Evolutionary conservation across 768 basidiomycete species (phyloP).

Genomic region (Serpula lacrymans): DNA sequence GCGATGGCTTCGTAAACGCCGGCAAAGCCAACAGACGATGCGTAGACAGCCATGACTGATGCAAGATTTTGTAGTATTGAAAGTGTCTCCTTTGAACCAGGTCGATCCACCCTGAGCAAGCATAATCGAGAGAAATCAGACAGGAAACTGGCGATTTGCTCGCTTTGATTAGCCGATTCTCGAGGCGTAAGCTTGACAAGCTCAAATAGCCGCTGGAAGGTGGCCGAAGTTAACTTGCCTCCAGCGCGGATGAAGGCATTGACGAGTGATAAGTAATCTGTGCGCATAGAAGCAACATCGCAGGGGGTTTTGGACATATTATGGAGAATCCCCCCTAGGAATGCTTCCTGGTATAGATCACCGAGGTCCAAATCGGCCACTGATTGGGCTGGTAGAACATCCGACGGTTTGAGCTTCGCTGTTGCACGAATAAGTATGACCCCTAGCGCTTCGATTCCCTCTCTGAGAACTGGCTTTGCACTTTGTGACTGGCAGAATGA

Average conservation of each 20-base stretch:
- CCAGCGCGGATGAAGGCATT: slow-evolving; percentile 48
- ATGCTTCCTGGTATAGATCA: slow-evolving; percentile 19
- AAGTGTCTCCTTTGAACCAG: slow-evolving; percentile 46
- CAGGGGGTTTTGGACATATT: slow-evolving; percentile 49
- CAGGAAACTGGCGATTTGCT: slow-evolving; percentile 49
- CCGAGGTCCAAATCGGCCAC: slow-evolving; percentile 13
- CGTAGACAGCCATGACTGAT: slow-evolving; percentile 52
- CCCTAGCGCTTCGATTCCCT: slow-evolving; percentile 69
- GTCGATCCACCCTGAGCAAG: slow-evolving; percentile 44
- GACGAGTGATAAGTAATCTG: slow-evolving; percentile 61
- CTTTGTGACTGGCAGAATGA: slow-evolving; percentile 51
- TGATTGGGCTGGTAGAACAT: slow-evolving; percentile 25
- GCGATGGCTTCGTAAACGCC: slow-evolving; percentile 52
- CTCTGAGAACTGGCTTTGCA: slow-evolving; percentile 53
- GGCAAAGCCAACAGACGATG: slow-evolving; percentile 51
- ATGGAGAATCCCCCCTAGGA: slow-evolving; percentile 33
- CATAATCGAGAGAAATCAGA: slow-evolving; percentile 46
- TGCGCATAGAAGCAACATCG: slow-evolving; percentile 54
- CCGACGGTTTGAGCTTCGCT: slow-evolving; percentile 41
- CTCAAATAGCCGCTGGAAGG: slow-evolving; percentile 49
- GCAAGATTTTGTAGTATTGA: slow-evolving; percentile 52
- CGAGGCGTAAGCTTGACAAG: slow-evolving; percentile 53
- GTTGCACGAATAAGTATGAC: slow-evolving; percentile 45
- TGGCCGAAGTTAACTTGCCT: slow-evolving; percentile 38
- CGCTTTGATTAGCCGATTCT: slow-evolving; percentile 40